Evolutionary conservation across 129 eudicot species (phyloP).

Genomic region (Mikania micrantha): DNA sequence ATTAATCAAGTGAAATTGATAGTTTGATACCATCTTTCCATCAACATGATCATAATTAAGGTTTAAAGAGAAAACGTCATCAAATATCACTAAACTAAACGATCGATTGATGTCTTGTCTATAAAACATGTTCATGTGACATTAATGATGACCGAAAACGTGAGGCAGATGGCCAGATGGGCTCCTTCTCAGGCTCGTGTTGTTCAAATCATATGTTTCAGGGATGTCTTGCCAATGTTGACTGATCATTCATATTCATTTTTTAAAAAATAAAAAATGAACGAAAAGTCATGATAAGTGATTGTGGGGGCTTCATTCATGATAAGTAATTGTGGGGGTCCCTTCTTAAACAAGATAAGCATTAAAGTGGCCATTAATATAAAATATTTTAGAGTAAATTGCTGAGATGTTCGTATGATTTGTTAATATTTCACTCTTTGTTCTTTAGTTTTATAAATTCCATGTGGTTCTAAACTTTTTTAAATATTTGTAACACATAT

Average conservation of each 20-base stretch:
- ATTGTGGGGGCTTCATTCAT: background rate
- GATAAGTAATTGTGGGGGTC: too few relatives aligned
- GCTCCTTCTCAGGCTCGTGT: constrained; percentile 19
- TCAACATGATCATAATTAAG: background rate
- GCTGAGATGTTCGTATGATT: too few relatives aligned
- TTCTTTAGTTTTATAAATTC: too few relatives aligned
- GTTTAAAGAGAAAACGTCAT: background rate
- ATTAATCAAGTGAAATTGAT: background rate
- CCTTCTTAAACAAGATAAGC: too few relatives aligned
- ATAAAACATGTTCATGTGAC: constrained; percentile 25
- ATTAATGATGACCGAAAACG: constrained; percentile 13
- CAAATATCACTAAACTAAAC: background rate
- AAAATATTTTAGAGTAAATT: too few relatives aligned
- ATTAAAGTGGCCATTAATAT: too few relatives aligned
- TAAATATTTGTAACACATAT: too few relatives aligned
- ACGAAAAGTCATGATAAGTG: background rate
- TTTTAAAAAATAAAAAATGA: background rate
- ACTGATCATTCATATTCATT: constrained; percentile 19
- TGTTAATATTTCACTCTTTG: too few relatives aligned
- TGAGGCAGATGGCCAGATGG: constrained; percentile 29
- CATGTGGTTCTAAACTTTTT: too few relatives aligned
- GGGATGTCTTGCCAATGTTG: constrained; percentile 21
- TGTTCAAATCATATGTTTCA: constrained; percentile 19
- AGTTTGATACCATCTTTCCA: background rate
- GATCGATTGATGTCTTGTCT: background rate